phyloP scores from a whole-genome alignment of 78 protist genomes.

The Salpingoeca rosetta region DNA sequence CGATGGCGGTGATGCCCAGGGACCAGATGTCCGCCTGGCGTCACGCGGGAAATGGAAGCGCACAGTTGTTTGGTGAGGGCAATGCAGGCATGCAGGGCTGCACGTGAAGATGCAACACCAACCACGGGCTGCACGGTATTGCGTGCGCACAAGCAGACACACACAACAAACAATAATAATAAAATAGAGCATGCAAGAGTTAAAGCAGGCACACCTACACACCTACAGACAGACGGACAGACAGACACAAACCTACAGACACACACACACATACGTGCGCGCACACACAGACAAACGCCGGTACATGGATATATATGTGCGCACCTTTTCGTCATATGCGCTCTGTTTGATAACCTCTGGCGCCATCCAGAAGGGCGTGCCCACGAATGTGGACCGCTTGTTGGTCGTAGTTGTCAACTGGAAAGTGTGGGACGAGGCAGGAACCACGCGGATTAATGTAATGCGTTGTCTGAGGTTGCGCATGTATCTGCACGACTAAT shows the following conservation, averaged over 20 bases:
- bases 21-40: conserved; percentile 95
- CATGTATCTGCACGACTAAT: too few relatives aligned
- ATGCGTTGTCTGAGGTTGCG: too few relatives aligned
- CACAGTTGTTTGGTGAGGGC: background rate
- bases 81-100: background rate
- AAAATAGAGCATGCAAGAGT: background rate
- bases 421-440: too few relatives aligned
- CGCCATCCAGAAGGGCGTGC: conserved; percentile 97
- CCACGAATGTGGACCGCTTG: conserved; percentile 85
- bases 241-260: background rate
- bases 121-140: background rate
- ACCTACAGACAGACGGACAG: too few relatives aligned
- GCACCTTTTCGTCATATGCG: conserved; percentile 43
- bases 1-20: conserved; percentile 96
- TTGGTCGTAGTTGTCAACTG: conserved; percentile 61
- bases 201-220: background rate
- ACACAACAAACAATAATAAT: background rate
- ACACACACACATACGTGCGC: conserved; percentile 13
- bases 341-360: conserved; percentile 89
- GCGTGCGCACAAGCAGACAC: background rate
- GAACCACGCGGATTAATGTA: too few relatives aligned
- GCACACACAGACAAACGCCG: too few relatives aligned
- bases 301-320: too few relatives aligned
- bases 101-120: background rate
- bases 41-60: background rate